These are phyloP conservation scores for Laguncularia racemosa DNA, from an alignment of 345 rosid genomes.

Conservation along the genomic window DNA sequence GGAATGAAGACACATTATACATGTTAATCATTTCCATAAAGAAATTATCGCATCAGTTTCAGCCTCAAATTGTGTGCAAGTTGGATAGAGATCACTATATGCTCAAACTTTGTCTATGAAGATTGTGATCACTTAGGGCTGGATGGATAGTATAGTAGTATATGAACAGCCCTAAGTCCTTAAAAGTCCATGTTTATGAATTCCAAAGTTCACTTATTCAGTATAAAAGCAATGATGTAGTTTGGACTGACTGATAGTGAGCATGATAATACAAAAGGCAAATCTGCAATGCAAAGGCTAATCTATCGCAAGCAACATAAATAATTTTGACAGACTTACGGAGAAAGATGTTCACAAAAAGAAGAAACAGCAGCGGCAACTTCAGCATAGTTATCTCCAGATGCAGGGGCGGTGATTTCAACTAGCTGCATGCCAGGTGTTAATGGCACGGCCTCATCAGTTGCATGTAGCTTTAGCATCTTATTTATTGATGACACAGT, in stretches of 20 bases:
- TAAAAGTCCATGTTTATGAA: not conserved
- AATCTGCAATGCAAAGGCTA: not conserved
- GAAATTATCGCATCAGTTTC: no score
- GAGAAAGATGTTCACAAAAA: constrained; percentile 94
- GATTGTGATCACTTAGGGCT: no score
- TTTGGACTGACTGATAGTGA: not conserved
- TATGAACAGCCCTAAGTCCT: no score
- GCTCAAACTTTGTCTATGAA: no score
- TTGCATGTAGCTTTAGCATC: constrained; percentile 79
- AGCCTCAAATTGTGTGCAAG: no score
- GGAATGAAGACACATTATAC: not conserved
- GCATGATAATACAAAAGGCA: not conserved
- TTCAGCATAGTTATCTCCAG: constrained; percentile 77
- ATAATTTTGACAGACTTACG: constrained; percentile 36
- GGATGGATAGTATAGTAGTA: no score
- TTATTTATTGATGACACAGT: constrained; percentile 78
- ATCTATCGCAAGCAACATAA: not conserved
- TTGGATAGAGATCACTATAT: no score
- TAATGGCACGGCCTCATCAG: constrained; percentile 83
- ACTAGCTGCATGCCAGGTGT: constrained; percentile 97
- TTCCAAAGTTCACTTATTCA: not conserved
- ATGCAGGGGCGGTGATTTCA: constrained; percentile 91
- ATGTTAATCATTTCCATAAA: not conserved
- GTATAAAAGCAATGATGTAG: not conserved
- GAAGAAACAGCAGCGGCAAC: constrained; percentile 73